Percentiles rank a stretch among this genome's conserved stretches.
phyloP scores from a whole-genome alignment of 2,329 filamentous ascomycete genomes.

The Meredithiella fracta region DNA sequence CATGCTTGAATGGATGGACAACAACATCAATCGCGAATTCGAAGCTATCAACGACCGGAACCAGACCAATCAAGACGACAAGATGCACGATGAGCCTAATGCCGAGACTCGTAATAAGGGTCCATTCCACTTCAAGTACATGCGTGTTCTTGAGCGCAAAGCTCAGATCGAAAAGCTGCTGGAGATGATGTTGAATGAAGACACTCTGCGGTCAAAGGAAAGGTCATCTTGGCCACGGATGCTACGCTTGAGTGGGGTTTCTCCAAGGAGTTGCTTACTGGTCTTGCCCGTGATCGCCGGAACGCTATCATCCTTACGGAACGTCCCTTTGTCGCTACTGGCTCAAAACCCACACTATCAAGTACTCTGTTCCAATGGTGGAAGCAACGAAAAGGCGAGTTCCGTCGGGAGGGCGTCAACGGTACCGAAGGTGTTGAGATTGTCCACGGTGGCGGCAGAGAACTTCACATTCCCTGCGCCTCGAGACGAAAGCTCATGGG shows the following conservation, averaged over 20 bases:
- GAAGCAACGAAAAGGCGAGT: slow-evolving; percentile 49
- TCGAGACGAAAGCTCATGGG: slow-evolving; percentile 51
- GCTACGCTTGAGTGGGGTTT: slow-evolving; percentile 88
- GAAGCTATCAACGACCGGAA: slow-evolving; percentile 47
- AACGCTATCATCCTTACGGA: slow-evolving; percentile 86
- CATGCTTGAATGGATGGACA: slow-evolving; percentile 99
- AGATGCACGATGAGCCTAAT: slow-evolving; percentile 17
- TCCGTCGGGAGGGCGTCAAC: slow-evolving; percentile 38
- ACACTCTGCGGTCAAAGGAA: slow-evolving; percentile 25
- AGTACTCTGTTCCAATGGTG: slow-evolving; percentile 68
- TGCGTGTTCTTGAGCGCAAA: slow-evolving; percentile 68
- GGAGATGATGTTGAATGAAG: slow-evolving; percentile 28
- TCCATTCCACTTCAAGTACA: slow-evolving; percentile 78
- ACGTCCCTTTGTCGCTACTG: slow-evolving; percentile 33
- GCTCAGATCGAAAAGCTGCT: slow-evolving; percentile 60
- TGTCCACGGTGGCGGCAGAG: slow-evolving; percentile 46
- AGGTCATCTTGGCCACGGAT: slow-evolving; percentile 84
- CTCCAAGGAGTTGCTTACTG: slow-evolving; percentile 61
- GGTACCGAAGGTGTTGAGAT: slow-evolving; percentile 46
- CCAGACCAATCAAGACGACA: slow-evolving; percentile 31
- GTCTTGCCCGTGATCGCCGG: slow-evolving; percentile 56
- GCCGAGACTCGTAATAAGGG: slow-evolving; percentile 30
- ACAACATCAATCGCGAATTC: slow-evolving; percentile 81
- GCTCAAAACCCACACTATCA: slow-evolving; percentile 42
- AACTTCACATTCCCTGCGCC: slow-evolving; percentile 44